Evolutionary conservation across 108 stramenopile genomes (phyloP).

Genomic region (Nannochloropsis gaditana): DNA sequence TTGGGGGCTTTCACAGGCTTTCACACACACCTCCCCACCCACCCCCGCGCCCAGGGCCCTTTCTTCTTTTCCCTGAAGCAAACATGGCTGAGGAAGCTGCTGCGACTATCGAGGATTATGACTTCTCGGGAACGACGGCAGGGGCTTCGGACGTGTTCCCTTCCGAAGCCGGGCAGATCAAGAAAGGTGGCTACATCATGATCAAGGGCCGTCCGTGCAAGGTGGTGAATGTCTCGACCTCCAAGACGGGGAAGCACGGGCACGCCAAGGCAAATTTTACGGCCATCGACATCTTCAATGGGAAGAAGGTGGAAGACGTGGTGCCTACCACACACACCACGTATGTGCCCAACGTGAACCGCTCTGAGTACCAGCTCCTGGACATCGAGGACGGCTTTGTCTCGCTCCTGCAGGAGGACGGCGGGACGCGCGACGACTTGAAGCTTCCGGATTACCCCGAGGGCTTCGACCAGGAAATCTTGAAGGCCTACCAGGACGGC

Average conservation of each 20-base stretch:
- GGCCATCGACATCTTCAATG: constrained; percentile 95
- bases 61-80: constrained; percentile 7
- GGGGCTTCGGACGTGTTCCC: constrained; percentile 56
- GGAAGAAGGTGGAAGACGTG: constrained; percentile 98
- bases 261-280: constrained; percentile 99
- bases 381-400: constrained; percentile 94
- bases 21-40: constrained; percentile 21
- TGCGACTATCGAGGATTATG: constrained; percentile 55
- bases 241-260: constrained; percentile 99
- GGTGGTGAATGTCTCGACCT: constrained; percentile 93
- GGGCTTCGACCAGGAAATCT: constrained; percentile 82
- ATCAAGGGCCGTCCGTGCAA: constrained; percentile 98
- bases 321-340: constrained; percentile 96
- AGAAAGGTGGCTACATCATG: constrained; percentile 57
- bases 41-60: neutral
- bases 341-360: constrained; percentile 88
- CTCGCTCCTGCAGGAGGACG: constrained; percentile 69
- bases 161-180: constrained; percentile 57
- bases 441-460: constrained; percentile 86
- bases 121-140: constrained; percentile 54
- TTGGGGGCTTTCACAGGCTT: neutral
- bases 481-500: constrained; percentile 80
- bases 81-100: constrained; percentile 40
- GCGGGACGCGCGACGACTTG: constrained; percentile 94
- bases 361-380: constrained; percentile 90